A percentile compares a stretch with the other conserved stretches of the same genome.
These are phyloP conservation scores for Diaporthe batatas DNA, from an alignment of 2,329 filamentous ascomycete species.

Conservation along the genomic window DNA sequence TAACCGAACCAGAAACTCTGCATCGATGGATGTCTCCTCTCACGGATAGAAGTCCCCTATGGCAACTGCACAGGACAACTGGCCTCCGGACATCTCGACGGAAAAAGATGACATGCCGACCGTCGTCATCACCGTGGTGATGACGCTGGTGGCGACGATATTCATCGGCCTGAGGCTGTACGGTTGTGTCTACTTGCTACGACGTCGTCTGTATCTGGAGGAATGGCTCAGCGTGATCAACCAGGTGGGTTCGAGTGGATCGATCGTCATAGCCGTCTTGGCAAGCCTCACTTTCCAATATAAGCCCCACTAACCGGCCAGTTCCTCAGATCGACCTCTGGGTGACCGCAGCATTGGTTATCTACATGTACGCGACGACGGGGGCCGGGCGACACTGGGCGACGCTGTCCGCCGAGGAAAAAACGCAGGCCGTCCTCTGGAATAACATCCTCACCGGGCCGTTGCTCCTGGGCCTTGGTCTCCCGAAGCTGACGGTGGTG, in stretches of 20 bases:
- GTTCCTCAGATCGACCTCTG: conserved; percentile 8
- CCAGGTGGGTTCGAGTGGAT: background rate
- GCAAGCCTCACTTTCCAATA: background rate
- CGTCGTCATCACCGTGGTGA: conserved; percentile 3
- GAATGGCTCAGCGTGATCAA: conserved; percentile 26
- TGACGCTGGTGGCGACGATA: conserved; percentile 1
- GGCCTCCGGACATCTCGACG: background rate
- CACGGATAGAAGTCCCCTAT: background rate
- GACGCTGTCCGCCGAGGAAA: background rate
- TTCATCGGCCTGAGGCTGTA: background rate
- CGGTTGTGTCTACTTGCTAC: background rate
- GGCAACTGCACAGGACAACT: background rate
- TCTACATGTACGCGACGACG: background rate
- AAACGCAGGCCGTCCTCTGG: background rate
- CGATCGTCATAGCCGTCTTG: background rate
- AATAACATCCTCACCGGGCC: conserved; percentile 3
- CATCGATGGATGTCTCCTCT: background rate
- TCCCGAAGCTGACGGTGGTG: conserved; percentile 20
- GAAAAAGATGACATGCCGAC: background rate
- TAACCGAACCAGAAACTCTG: background rate
- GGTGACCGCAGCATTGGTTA: conserved; percentile 16
- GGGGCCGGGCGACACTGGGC: conserved; percentile 2
- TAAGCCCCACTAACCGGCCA: background rate
- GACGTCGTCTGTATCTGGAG: conserved; percentile 3
- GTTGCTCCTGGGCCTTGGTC: background rate